Evolutionary conservation across 495 filamentous ascomycete species (phyloP).

Genomic region (Podospora australis): DNA sequence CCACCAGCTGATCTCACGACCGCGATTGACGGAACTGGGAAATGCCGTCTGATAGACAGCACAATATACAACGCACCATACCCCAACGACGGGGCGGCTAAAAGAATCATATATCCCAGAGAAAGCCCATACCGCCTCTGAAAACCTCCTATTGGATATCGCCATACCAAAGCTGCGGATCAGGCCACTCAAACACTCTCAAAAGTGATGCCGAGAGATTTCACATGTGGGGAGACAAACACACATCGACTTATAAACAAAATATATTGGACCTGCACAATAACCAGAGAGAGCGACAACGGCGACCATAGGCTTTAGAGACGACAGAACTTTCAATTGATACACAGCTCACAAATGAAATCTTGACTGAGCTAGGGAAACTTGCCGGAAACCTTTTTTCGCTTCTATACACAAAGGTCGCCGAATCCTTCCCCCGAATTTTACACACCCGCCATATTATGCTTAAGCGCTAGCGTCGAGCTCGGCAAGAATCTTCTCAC

Average conservation of each 20-base stretch:
- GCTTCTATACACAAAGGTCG: slow-evolving; percentile 36
- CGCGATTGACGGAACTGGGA: not conserved
- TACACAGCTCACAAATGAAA: slow-evolving; percentile 39
- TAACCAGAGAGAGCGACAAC: not conserved
- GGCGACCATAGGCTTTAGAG: slow-evolving; percentile 6
- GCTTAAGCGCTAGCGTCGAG: slow-evolving; percentile 65
- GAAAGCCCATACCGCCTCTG: too few species aligned
- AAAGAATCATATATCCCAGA: not conserved
- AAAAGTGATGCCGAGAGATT: slow-evolving; percentile 1
- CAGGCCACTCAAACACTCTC: not conserved
- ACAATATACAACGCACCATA: not conserved
- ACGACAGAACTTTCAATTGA: slow-evolving; percentile 29
- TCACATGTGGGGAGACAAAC: not conserved
- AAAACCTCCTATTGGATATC: not conserved
- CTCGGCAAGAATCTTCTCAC: slow-evolving; percentile 98
- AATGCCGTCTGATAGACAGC: not conserved
- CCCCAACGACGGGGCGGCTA: not conserved
- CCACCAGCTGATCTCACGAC: slow-evolving; percentile 4
- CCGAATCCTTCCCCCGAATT: slow-evolving; percentile 23
- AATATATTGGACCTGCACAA: not conserved
- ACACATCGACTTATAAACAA: slow-evolving; percentile 1
- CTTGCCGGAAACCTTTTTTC: slow-evolving; percentile 24
- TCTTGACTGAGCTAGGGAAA: slow-evolving; percentile 32
- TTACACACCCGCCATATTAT: slow-evolving; percentile 35
- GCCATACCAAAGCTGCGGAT: not conserved